Evolutionary conservation across 192 early-diverging fungal species (phyloP).

Genomic region (Coemansia sp.): DNA sequence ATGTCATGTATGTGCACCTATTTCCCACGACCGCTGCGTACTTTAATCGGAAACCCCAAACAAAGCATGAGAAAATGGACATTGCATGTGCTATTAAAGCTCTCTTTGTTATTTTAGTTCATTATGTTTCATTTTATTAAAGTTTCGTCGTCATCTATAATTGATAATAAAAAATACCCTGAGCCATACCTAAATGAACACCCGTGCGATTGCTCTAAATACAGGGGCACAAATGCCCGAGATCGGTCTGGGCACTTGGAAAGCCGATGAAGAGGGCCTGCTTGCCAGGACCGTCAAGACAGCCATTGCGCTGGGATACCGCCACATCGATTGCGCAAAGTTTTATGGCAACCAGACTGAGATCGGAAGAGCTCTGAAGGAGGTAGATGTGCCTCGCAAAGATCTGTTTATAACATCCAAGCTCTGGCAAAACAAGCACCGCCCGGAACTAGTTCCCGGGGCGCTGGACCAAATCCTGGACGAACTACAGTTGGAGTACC

Average conservation of each 20-base stretch:
- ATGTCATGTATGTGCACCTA: background rate
- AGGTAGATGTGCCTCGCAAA: constrained; percentile 62
- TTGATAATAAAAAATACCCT: background rate
- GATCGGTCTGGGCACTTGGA: constrained; percentile 68
- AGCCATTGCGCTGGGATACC: constrained; percentile 68
- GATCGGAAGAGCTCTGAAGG: constrained; percentile 70
- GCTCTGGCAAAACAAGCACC: constrained; percentile 68
- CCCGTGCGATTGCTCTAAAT: constrained; percentile 44
- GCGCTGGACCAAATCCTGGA: constrained; percentile 65
- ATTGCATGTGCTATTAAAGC: too few relatives aligned
- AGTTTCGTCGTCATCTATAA: background rate
- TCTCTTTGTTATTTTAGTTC: background rate
- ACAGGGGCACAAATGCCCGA: constrained; percentile 65
- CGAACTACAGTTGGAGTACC: constrained; percentile 70
- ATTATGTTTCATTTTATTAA: background rate
- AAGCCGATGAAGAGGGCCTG: constrained; percentile 56
- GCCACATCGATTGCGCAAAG: constrained; percentile 70
- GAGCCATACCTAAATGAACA: background rate
- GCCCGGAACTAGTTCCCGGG: constrained; percentile 61
- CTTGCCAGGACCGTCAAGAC: constrained; percentile 60
- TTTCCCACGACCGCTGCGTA: background rate
- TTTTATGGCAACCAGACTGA: constrained; percentile 78
- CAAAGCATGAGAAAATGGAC: background rate
- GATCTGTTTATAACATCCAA: constrained; percentile 83
- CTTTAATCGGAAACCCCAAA: background rate